Base-by-base conservation (phyloP, 352 stramenopile genomes). In the Pythium volutum region DNA sequence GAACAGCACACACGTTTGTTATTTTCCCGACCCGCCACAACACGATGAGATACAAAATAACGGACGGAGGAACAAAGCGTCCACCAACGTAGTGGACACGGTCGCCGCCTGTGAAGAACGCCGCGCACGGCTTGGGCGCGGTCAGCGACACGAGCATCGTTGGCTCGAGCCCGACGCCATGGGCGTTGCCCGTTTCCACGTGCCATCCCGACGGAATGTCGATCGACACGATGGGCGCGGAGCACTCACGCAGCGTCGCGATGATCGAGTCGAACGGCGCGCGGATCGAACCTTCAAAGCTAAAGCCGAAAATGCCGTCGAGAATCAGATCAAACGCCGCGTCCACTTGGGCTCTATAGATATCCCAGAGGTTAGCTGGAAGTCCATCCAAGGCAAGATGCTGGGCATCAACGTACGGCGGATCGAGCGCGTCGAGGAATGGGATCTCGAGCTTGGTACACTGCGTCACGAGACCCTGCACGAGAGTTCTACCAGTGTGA, bases 281-380 rank as follows among this genome's bases (percentile, higher is more conserved):
- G 48, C 96, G 87, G 55, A 96, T 81, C 10, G 65, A 77, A 3
- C 97, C 97, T 39, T 79, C 73, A 62, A 95, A 99, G 50, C 92
- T 98, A 77, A 99, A 99, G 6, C 98, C 98, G 80, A 99, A 99
- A 45, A 99, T 97, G 8, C 91, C 92, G 70, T 99, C 98, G 9
- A 99, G 69, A 34, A 99, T 91, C n/a, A 98, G 50, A 60, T 97
- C 84, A 63, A 88, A 98, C 15, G 74, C 22, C 1, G 57, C 41
- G 41, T 91, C 77, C n/a, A 94, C 33, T 27, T 69, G 54, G 18
- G 69, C 47, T 0, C 83, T 67, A 38, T 11, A 33, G 11, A 27
- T 91, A 55, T 31, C 31, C 6, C 29, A 43, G 14, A 11, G 20
- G 10, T 38, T 12, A 23, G 41, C 5, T 15, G 33, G 47, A n/a